Evolutionary conservation across 1,139 yeast species (phyloP), one percentile per base, ranked within the genome.

Genomic region (Yamadazyma membranifaciens): DNA sequence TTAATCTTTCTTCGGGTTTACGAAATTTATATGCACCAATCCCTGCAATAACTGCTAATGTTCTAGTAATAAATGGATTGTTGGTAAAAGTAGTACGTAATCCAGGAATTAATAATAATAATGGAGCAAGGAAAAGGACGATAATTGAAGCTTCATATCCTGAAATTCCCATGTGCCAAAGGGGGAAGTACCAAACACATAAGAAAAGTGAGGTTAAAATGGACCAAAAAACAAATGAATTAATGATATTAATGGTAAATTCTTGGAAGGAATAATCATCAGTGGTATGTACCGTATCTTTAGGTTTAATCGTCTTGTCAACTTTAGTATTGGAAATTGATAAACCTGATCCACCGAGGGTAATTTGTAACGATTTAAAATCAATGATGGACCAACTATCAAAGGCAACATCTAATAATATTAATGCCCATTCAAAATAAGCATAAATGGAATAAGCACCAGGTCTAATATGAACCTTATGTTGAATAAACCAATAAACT

Each of bases 401-500:
- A 59, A 88, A 92, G 2, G 79, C 81, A 31, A 92, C 75, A 57
- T 92, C 98, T 45, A 89, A 74, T 20, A 88, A 53, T 44, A 92
- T 87, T 56, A 92, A 70, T 0, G 86, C 67, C 98, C 98, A 92
- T 62, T 92, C 98, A 55, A 88, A 85, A 62, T 88, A 89, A 1
- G 98, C 96, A 60, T 92, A 92, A 37, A 81, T 75, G 0, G 98
- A 89, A 60, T 92, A 92, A 4, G 98, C 96, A n/a, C 98, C 98
- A 0, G 97, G 78, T 33, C 82, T 66, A 38, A 74, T 81, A 55
- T 88, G 87, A 20, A 92, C 95, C 60, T 91, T 91, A 66, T 92
- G 98, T 61, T 88, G 95, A 46, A 92, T 83, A 59, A 87, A 92
- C 74, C 88, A 84, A 63, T 89, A 91, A 34, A 92, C 70, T 61